Evolutionary conservation across 176 grass and related monocot species (phyloP).

Genomic region (Urochloa ruziziensis): DNA sequence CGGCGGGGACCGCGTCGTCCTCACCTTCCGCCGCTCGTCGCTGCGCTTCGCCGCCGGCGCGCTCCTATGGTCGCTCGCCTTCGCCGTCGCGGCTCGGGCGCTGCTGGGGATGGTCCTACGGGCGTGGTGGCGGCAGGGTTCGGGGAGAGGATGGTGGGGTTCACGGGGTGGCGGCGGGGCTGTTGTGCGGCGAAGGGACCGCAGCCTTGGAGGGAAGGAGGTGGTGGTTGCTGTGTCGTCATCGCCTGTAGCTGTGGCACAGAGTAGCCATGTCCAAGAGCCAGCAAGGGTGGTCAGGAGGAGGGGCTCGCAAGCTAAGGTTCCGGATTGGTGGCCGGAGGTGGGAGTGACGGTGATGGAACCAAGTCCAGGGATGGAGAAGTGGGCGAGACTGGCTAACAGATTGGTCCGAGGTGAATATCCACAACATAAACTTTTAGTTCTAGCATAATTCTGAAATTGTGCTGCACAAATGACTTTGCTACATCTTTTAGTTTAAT

Average conservation of each 20-base stretch:
- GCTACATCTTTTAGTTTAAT: neutral
- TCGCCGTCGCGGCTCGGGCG: slow-evolving; percentile 34
- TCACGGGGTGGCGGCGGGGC: slow-evolving; percentile 1
- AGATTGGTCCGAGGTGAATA: slow-evolving; percentile 66
- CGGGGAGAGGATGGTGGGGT: slow-evolving; percentile 10
- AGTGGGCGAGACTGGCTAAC: slow-evolving; percentile 35
- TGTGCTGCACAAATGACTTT: neutral
- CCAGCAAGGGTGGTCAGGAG: slow-evolving; percentile 23
- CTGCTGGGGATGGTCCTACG: slow-evolving; percentile 33
- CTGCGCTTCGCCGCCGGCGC: slow-evolving; percentile 43
- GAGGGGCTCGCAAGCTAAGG: slow-evolving; percentile 10
- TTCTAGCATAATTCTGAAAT: neutral
- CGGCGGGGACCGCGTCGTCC: slow-evolving; percentile 48
- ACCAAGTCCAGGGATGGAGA: slow-evolving; percentile 13
- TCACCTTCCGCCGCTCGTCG: slow-evolving; percentile 68
- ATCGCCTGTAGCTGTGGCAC: neutral
- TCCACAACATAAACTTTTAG: neutral
- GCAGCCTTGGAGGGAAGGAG: slow-evolving; percentile 68
- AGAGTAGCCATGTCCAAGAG: slow-evolving; percentile 27
- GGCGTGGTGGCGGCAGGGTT: slow-evolving; percentile 23
- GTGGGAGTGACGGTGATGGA: slow-evolving; percentile 2
- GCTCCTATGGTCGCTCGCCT: slow-evolving; percentile 49
- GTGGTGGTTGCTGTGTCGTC: slow-evolving; percentile 52
- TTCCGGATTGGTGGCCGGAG: slow-evolving; percentile 64
- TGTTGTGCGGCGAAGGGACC: slow-evolving; percentile 49